These are phyloP conservation scores for Candida insectalens DNA, from an alignment of 805 yeast genomes.

Conservation along the genomic window DNA sequence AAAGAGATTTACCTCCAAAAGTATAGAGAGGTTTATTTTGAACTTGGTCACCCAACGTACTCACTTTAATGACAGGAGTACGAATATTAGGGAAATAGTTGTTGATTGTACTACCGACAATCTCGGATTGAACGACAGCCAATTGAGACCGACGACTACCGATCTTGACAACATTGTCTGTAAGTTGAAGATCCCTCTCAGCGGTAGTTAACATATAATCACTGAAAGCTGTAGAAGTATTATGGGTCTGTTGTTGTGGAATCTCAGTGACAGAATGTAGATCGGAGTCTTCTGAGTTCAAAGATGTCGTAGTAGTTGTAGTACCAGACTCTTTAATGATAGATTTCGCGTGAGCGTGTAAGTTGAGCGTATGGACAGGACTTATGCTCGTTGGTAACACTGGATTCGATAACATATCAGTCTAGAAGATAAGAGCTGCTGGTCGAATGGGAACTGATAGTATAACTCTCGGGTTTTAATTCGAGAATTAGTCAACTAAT, in stretches of 20 bases:
- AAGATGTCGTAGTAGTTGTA: neutral
- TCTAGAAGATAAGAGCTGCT: too few species aligned
- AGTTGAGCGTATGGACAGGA: neutral
- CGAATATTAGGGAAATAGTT: conserved; percentile 47
- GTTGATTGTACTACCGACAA: conserved; percentile 54
- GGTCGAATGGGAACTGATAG: too few species aligned
- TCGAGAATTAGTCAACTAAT: too few species aligned
- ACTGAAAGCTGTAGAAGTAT: neutral
- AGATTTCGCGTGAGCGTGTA: neutral
- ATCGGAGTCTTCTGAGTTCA: neutral
- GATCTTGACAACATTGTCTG: conserved; percentile 28
- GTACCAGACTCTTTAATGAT: neutral
- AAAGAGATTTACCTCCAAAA: conserved; percentile 91
- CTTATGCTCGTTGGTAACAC: neutral
- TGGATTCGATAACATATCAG: conserved; percentile 3
- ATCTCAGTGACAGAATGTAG: conserved; percentile 1
- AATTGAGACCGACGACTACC: conserved; percentile 87
- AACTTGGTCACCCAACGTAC: conserved; percentile 86
- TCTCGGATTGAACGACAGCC: conserved; percentile 81
- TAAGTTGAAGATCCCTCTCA: conserved; percentile 1
- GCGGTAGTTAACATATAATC: conserved; percentile 1
- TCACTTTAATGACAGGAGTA: conserved; percentile 71
- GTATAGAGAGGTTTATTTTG: conserved; percentile 81
- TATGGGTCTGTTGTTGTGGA: neutral
- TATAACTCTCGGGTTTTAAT: too few species aligned